phyloP scores from a whole-genome alignment of 2,329 filamentous ascomycete species.

The Aureobasidium uvarum region DNA sequence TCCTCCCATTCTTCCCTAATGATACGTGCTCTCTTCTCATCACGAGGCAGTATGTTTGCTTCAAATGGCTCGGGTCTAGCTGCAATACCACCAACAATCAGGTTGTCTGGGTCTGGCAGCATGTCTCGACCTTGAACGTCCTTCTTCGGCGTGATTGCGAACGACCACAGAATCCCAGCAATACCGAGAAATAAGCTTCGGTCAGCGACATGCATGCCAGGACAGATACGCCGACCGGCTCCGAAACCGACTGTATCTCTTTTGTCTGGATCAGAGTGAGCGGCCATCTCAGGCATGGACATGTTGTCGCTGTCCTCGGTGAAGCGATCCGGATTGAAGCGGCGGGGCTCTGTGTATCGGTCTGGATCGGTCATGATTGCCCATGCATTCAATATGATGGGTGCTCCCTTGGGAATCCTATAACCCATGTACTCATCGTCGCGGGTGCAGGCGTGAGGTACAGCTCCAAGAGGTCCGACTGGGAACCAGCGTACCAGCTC shows the following conservation, averaged over 20 bases:
- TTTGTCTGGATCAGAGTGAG: conserved; percentile 43
- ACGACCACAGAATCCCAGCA: conserved; percentile 52
- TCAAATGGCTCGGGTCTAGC: background rate
- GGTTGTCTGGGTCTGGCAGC: conserved; percentile 42
- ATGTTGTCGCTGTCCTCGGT: conserved; percentile 31
- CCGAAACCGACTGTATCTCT: conserved; percentile 58
- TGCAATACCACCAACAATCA: background rate
- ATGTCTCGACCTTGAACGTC: conserved; percentile 39
- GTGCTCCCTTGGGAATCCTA: conserved; percentile 41
- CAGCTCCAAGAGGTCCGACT: conserved; percentile 33
- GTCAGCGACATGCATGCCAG: conserved; percentile 56
- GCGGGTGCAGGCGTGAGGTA: conserved; percentile 43
- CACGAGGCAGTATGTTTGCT: background rate
- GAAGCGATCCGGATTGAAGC: conserved; percentile 40
- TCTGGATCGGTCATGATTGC: conserved; percentile 43
- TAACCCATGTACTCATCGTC: conserved; percentile 38
- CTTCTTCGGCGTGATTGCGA: conserved; percentile 29
- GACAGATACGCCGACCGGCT: conserved; percentile 57
- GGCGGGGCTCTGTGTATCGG: conserved; percentile 41
- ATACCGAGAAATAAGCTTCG: conserved; percentile 51
- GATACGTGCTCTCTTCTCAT: background rate
- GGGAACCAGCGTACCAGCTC: conserved; percentile 40
- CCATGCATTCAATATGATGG: conserved; percentile 42
- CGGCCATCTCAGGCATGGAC: conserved; percentile 35
- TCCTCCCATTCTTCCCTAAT: conserved; percentile 1